Conservation (phyloP, 805 yeast genomes). For the Candida ponderosae region DNA sequence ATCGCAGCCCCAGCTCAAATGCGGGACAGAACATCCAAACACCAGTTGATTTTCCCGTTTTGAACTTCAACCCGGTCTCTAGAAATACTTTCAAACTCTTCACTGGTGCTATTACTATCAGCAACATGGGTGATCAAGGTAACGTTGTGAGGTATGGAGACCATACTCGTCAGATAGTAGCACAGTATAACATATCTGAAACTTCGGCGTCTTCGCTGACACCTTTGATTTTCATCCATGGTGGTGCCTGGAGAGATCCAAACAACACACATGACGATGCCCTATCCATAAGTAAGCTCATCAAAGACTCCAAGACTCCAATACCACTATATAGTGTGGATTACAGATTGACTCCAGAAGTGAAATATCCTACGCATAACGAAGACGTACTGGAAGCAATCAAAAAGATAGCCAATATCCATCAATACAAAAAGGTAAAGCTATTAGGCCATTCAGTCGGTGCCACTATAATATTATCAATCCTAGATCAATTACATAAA, state of each 20-base stretch:
- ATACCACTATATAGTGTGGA: slow-evolving; percentile 33
- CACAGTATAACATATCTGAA: too few species aligned
- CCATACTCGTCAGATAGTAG: too few species aligned
- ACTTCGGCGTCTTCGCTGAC: too few species aligned
- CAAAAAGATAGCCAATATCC: slow-evolving; percentile 10
- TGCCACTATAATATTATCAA: slow-evolving; percentile 35
- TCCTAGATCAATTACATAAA: slow-evolving; percentile 1
- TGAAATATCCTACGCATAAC: slow-evolving; percentile 54
- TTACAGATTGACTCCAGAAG: slow-evolving; percentile 59
- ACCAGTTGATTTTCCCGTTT: too few species aligned
- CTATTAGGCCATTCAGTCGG: slow-evolving; percentile 80
- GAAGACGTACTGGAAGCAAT: slow-evolving; percentile 46
- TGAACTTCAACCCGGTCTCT: too few species aligned
- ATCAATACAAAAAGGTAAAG: slow-evolving; percentile 14
- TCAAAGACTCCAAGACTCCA: slow-evolving; percentile 9
- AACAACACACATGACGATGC: slow-evolving; percentile 53
- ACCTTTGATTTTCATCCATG: slow-evolving; percentile 60
- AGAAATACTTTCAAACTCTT: too few species aligned
- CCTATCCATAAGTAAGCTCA: slow-evolving; percentile 22
- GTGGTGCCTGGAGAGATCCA: slow-evolving; percentile 86
- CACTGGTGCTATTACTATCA: too few species aligned
- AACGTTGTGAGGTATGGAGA: too few species aligned
- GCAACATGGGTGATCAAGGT: too few species aligned
- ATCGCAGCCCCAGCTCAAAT: too few species aligned
- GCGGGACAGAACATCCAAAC: too few species aligned